A percentile compares a stretch with the other conserved stretches of the same genome.
These are phyloP conservation scores for Aspergillus piperis DNA, from an alignment of 2,329 filamentous ascomycete species.

Conservation along the genomic window DNA sequence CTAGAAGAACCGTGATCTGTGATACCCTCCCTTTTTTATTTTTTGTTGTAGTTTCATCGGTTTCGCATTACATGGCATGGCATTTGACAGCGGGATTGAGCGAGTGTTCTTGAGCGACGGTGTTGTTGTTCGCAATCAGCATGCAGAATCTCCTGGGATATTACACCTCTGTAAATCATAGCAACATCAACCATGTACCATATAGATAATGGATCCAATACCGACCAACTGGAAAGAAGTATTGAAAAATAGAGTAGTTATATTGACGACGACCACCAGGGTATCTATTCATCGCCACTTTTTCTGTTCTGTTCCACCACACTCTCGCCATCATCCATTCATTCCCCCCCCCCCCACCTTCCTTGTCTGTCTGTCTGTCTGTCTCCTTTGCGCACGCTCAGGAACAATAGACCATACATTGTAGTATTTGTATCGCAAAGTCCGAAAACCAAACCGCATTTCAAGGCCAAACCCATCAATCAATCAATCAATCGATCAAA, in stretches of 20 bases:
- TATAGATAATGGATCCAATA: no score
- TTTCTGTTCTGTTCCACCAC: neutral
- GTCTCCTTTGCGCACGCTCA: neutral
- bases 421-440: neutral
- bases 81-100: neutral
- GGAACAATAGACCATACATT: neutral
- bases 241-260: neutral
- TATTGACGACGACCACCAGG: neutral
- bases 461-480: no score
- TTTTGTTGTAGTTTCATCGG: neutral
- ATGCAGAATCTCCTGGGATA: neutral
- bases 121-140: neutral
- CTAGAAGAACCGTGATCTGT: neutral
- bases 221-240: neutral
- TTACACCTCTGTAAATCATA: neutral
- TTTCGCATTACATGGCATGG: neutral
- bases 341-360: neutral
- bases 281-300: neutral
- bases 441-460: neutral
- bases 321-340: no score
- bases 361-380: neutral
- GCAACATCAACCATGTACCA: neutral
- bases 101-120: neutral
- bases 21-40: slow-evolving; percentile 2
- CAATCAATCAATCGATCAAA: neutral